Evolutionary conservation across 2,329 filamentous ascomycete genomes (phyloP), one percentile per base, ranked within the genome.

Genomic region (Penicillium sp.): DNA sequence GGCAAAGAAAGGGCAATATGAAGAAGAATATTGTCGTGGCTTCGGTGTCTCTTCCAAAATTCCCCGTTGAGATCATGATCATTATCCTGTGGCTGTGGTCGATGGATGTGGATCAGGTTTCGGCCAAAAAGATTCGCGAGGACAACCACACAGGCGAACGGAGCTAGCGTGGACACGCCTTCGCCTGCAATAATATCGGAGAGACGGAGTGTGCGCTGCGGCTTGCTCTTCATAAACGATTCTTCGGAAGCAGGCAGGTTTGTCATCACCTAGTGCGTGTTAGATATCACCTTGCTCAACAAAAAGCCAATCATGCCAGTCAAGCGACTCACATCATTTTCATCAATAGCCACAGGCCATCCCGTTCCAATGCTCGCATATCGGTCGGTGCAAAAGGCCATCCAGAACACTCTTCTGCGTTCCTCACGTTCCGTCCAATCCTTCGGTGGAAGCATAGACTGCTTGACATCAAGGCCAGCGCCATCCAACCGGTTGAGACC

Each of bases 361-460:
- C 93, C 93, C 2, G 93, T 97, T 21, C 93, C 93, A 41, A 96
- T 93, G 57, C 89, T 96, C 4, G 89, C 87, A 67, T 95, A 97
- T 36, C 93, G 81, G 59, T 97, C 93, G 48, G 89, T 74, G 54
- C 84, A 88, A 59, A 95, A 97, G 3, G 86, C 80, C 81, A 93
- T 84, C 93, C 93, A 98, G 54, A 97, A 97, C 0, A 89, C 94
- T 50, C 93, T 78, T 36, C 93, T 78, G 51, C 93, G 77, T 63
- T 98, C 93, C 68, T 97, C 93, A 40, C 81, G 78, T 62, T 97
- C 93, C 0, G 87, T 94, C 89, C 89, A 96, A 64, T 98, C 93
- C 58, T 84, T 84, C 2, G 93, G 82, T 0, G 87, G 84, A 4
- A 86, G 82, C 10, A 97, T 71, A 51, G 87, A 94, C 63, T 95